phyloP scores from a whole-genome alignment of 495 filamentous ascomycete species.

The Thermothielavioides terrestris region DNA sequence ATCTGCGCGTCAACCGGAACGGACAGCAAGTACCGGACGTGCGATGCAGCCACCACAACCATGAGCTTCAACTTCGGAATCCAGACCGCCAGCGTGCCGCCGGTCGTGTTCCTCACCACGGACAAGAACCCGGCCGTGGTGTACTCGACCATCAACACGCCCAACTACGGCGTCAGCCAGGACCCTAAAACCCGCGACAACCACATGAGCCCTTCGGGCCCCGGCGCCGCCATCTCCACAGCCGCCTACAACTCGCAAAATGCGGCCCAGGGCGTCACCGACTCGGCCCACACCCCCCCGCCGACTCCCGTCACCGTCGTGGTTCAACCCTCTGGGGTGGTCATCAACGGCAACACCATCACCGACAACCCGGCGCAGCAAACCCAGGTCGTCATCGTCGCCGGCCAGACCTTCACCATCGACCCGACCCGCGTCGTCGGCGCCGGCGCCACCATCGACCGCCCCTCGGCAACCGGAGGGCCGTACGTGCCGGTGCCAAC shows the following conservation, averaged over 20 bases:
- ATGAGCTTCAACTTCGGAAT: constrained; percentile 13
- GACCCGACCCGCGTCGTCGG: constrained; percentile 34
- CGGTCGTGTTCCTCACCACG: constrained; percentile 35
- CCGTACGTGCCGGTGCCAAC: constrained; percentile 25
- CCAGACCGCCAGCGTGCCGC: constrained; percentile 1
- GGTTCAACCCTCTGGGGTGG: constrained; percentile 32
- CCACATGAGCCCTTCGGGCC: constrained; percentile 9
- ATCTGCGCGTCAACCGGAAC: constrained; percentile 28
- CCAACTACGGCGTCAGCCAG: constrained; percentile 35
- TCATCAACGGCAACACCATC: constrained; percentile 37
- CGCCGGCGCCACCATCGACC: constrained; percentile 31
- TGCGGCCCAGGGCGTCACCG: constrained; percentile 2
- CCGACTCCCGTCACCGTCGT: constrained; percentile 29
- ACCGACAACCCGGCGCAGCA: constrained; percentile 24
- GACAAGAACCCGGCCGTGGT: constrained; percentile 44
- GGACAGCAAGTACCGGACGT: constrained; percentile 20
- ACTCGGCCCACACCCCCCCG: constrained; percentile 3
- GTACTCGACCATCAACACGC: constrained; percentile 30
- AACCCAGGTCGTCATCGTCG: constrained; percentile 34
- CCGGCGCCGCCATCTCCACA: constrained; percentile 6
- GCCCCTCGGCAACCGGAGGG: constrained; percentile 22
- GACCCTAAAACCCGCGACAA: constrained; percentile 15
- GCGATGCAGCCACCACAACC: constrained; percentile 15
- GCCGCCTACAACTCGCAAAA: constrained; percentile 22
- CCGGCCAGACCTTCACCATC: constrained; percentile 35